These are phyloP conservation scores for Rhazya stricta DNA, from an alignment of 257 asterid genomes.

Conservation along the genomic window DNA sequence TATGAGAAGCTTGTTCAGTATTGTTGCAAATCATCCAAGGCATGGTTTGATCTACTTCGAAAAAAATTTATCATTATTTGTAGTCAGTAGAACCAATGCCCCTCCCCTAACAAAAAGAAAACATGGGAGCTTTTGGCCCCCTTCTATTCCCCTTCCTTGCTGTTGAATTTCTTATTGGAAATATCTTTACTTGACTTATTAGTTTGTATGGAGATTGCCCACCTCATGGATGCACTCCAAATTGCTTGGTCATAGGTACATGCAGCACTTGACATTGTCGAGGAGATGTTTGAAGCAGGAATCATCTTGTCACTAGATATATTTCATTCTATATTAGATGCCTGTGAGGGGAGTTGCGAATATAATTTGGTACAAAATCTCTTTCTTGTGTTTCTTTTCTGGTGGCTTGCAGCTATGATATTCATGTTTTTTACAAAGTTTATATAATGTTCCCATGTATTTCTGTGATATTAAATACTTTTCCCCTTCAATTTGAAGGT, in stretches of 20 bases:
- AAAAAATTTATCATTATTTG: not conserved
- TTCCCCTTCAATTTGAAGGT: constrained; percentile 44
- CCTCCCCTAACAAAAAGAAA: not conserved
- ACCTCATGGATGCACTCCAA: not conserved
- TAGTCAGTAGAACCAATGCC: not conserved
- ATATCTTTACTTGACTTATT: not conserved
- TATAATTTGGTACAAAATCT: constrained; percentile 61
- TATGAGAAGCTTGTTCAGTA: constrained; percentile 56
- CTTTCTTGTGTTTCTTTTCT: constrained; percentile 19
- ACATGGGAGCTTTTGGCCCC: not conserved
- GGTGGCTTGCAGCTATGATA: not conserved
- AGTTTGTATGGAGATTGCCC: not conserved
- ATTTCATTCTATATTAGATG: constrained; percentile 55
- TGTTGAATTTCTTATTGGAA: not conserved
- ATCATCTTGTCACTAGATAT: constrained; percentile 39
- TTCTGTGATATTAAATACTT: constrained; percentile 20
- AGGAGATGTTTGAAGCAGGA: constrained; percentile 51
- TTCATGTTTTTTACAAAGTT: not conserved
- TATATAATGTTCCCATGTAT: not conserved
- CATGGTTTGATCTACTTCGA: constrained; percentile 25
- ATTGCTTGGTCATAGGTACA: constrained; percentile 51
- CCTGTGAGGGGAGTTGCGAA: constrained; percentile 66
- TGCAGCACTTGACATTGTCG: constrained; percentile 61
- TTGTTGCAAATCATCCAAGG: constrained; percentile 63
- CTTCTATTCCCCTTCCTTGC: not conserved